Conservation (phyloP, 1,139 yeast species). For the Kluyveromyces marxianus region DNA sequence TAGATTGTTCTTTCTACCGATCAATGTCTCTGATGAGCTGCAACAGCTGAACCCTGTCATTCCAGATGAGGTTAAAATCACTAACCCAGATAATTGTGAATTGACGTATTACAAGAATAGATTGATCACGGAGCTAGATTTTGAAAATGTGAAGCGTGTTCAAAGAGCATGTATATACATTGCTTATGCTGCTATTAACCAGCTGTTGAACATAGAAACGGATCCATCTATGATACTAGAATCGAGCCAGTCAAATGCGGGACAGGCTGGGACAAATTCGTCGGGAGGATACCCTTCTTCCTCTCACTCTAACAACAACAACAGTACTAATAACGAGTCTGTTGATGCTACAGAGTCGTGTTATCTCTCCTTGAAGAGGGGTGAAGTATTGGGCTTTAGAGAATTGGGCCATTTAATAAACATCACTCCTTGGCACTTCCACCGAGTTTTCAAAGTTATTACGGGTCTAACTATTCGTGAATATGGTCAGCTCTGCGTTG, state of each 20-base stretch:
- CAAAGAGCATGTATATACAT: conserved; percentile 20
- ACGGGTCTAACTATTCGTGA: conserved; percentile 84
- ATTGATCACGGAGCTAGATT: conserved; percentile 20
- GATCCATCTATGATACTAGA: conserved; percentile 4
- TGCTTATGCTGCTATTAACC: conserved; percentile 20
- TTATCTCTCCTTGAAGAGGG: conserved; percentile 50
- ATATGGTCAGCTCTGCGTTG: conserved; percentile 84
- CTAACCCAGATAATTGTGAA: conserved; percentile 8
- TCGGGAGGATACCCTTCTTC: too few species aligned
- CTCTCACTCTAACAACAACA: too few species aligned
- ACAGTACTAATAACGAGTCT: too few species aligned
- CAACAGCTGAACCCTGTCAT: conserved; percentile 18
- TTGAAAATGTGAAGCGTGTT: conserved; percentile 20
- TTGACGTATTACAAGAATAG: conserved; percentile 18
- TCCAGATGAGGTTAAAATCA: conserved; percentile 17
- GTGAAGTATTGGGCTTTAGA: conserved; percentile 83
- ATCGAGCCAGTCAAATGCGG: neutral
- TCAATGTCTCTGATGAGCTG: conserved; percentile 19
- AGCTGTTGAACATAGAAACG: conserved; percentile 17
- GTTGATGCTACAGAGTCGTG: conserved; percentile 2
- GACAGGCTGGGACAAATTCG: too few species aligned
- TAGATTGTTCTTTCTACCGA: conserved; percentile 18
- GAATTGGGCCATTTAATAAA: conserved; percentile 82
- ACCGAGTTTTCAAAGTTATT: conserved; percentile 77
- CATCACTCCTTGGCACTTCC: conserved; percentile 91